Conservation (phyloP, 1,284 basidiomycete genomes). For the Lentinula novae-zelandiae region DNA sequence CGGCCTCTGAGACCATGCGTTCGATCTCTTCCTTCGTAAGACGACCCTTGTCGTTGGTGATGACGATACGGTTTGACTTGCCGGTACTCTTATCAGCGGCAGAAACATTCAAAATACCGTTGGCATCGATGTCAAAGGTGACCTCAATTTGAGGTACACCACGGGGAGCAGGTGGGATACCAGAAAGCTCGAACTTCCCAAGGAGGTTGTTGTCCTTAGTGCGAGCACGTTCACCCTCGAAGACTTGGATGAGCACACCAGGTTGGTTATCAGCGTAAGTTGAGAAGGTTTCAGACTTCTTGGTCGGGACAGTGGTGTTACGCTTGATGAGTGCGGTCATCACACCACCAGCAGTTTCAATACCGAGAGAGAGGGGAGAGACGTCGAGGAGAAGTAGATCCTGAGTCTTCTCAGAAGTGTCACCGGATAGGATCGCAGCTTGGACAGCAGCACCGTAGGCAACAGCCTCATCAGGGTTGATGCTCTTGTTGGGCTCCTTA, state of each 20-base stretch:
- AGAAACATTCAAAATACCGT: slow-evolving; percentile 96
- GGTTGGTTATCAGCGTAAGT: slow-evolving; percentile 99
- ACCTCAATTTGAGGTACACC: slow-evolving; percentile 99
- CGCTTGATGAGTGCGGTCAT: slow-evolving; percentile 97
- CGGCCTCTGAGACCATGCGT: slow-evolving; percentile 77
- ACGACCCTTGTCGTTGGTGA: slow-evolving; percentile 87
- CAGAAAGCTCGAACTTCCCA: slow-evolving; percentile 98
- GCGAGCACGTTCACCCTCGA: slow-evolving; percentile 98
- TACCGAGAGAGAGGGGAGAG: slow-evolving; percentile 91
- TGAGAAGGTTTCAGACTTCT: slow-evolving; percentile 99
- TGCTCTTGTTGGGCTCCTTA: slow-evolving; percentile 93
- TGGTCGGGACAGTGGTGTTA: slow-evolving; percentile 98
- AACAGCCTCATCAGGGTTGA: slow-evolving; percentile 99
- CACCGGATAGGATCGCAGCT: slow-evolving; percentile 96
- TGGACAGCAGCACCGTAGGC: slow-evolving; percentile 99
- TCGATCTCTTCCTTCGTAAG: slow-evolving; percentile 88
- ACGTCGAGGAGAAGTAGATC: slow-evolving; percentile 97
- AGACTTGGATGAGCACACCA: slow-evolving; percentile 98
- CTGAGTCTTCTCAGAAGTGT: slow-evolving; percentile 97
- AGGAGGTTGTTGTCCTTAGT: slow-evolving; percentile 99
- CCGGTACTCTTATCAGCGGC: slow-evolving; percentile 98
- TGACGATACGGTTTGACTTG: slow-evolving; percentile 88
- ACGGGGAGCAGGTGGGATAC: slow-evolving; percentile 97
- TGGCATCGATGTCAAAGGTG: slow-evolving; percentile 98
- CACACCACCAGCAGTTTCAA: slow-evolving; percentile 98